phyloP scores from a whole-genome alignment of 768 basidiomycete genomes.

The Russula compacta region DNA sequence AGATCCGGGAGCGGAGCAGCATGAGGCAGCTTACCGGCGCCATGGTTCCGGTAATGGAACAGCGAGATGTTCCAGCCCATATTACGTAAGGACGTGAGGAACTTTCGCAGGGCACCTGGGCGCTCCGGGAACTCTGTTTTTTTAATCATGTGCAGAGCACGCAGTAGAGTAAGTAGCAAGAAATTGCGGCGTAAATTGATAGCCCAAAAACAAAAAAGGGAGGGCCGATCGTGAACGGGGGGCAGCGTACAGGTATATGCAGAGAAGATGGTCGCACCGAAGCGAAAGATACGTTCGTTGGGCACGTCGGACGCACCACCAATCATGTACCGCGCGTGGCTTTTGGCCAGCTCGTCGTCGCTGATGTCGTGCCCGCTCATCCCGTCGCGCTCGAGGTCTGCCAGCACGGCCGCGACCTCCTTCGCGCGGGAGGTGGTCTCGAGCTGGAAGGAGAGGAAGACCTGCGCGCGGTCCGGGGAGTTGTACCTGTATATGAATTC shows the following conservation, averaged over 20 bases:
- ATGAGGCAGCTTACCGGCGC: slow-evolving; percentile 57
- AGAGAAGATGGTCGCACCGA: slow-evolving; percentile 48
- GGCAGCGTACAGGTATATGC: not conserved
- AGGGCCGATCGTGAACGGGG: not conserved
- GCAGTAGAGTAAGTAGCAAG: no score
- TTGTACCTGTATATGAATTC: slow-evolving; percentile 94
- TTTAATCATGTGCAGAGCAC: no score
- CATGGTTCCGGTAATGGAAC: slow-evolving; percentile 98
- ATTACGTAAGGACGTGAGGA: slow-evolving; percentile 66
- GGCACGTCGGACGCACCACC: slow-evolving; percentile 73
- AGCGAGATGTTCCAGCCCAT: slow-evolving; percentile 89
- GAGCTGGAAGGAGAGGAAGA: slow-evolving; percentile 87
- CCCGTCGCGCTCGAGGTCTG: slow-evolving; percentile 49
- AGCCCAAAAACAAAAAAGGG: no score
- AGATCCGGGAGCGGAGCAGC: not conserved
- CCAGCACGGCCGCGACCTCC: slow-evolving; percentile 59
- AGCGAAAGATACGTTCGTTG: slow-evolving; percentile 85
- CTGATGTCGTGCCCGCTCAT: slow-evolving; percentile 88
- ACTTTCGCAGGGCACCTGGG: slow-evolving; percentile 83
- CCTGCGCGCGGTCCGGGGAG: slow-evolving; percentile 62
- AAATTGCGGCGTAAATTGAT: no score
- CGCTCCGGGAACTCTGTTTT: slow-evolving; percentile 88
- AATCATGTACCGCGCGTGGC: slow-evolving; percentile 89
- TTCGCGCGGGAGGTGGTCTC: slow-evolving; percentile 44
- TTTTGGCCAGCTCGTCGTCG: slow-evolving; percentile 93